Conservation (phyloP, 2,329 filamentous ascomycete species). For the Xylaria arbuscula region DNA sequence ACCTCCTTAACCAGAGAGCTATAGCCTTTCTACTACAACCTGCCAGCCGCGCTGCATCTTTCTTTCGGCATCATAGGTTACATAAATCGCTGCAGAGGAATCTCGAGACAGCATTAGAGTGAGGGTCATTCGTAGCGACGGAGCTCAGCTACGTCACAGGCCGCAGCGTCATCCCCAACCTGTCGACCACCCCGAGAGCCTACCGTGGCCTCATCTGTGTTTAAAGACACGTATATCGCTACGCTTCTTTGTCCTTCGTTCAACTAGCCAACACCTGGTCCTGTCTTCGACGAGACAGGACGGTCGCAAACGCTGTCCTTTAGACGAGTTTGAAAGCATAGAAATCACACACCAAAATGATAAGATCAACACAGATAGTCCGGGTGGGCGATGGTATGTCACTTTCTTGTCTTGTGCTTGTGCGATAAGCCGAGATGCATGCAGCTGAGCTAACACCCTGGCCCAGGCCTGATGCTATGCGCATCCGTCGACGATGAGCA, state of each 20-base stretch:
- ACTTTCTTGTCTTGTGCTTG: slow-evolving; percentile 30
- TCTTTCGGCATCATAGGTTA: not conserved
- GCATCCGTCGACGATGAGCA: slow-evolving; percentile 92
- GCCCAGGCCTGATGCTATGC: slow-evolving; percentile 87
- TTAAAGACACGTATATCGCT: slow-evolving; percentile 42
- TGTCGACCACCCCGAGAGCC: slow-evolving; percentile 7
- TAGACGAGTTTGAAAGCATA: slow-evolving; percentile 11
- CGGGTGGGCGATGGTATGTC: slow-evolving; percentile 80
- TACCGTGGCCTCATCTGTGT: slow-evolving; percentile 31
- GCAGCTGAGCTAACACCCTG: slow-evolving; percentile 36
- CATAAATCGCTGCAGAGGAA: not conserved
- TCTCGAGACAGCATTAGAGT: not conserved
- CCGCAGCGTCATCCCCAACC: slow-evolving; percentile 13
- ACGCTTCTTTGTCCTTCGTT: slow-evolving; percentile 21
- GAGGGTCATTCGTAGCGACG: not conserved
- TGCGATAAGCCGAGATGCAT: slow-evolving; percentile 27
- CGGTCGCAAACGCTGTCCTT: slow-evolving; percentile 2
- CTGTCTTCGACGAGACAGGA: not conserved
- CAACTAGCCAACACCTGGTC: slow-evolving; percentile 13
- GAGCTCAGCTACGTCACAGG: slow-evolving; percentile 10
- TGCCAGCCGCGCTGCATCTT: not conserved
- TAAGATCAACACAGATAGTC: slow-evolving; percentile 92
- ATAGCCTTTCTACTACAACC: slow-evolving; percentile 10
- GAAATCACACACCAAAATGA: slow-evolving; percentile 65
- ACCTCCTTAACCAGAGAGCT: slow-evolving; percentile 7